phyloP scores from a whole-genome alignment of 2,329 filamentous ascomycete species.

The Scytalidium sp. region DNA sequence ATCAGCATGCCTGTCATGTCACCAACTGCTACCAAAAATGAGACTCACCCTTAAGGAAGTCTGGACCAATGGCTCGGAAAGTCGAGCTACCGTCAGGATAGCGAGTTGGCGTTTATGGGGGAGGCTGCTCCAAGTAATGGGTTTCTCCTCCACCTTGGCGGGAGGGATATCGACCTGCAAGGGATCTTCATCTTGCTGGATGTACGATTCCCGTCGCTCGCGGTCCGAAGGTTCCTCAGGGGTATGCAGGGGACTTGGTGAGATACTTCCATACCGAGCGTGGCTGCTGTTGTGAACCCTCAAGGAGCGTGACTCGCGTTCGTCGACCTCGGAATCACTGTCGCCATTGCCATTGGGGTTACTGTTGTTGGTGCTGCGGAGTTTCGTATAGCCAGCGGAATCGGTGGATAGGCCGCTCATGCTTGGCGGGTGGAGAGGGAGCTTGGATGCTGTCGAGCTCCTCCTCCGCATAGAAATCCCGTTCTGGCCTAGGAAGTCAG shows the following conservation, averaged over 20 bases:
- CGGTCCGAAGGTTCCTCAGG: not conserved
- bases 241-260: not conserved
- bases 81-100: conserved; percentile 73
- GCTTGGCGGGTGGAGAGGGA: not conserved
- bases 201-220: conserved; percentile 3
- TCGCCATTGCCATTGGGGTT: not conserved
- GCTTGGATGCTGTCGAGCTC: not conserved
- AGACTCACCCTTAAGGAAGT: conserved; percentile 48
- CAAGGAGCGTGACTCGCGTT: not conserved
- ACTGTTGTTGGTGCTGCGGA: not conserved
- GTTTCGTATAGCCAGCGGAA: not conserved
- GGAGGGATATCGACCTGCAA: conserved; percentile 19
- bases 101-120: conserved; percentile 76
- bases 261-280: not conserved
- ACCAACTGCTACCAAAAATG: not conserved
- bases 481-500: not conserved
- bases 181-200: conserved; percentile 23
- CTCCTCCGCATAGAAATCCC: not conserved
- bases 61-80: conserved; percentile 81
- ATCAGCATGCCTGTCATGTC: conserved; percentile 33
- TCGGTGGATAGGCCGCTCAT: not conserved
- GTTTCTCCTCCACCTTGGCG: conserved; percentile 17
- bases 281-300: not conserved
- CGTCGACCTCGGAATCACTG: not conserved
- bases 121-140: conserved; percentile 69